These are phyloP conservation scores for Rosa multiflora DNA, from an alignment of 306 rosid genomes.

Conservation along the genomic window DNA sequence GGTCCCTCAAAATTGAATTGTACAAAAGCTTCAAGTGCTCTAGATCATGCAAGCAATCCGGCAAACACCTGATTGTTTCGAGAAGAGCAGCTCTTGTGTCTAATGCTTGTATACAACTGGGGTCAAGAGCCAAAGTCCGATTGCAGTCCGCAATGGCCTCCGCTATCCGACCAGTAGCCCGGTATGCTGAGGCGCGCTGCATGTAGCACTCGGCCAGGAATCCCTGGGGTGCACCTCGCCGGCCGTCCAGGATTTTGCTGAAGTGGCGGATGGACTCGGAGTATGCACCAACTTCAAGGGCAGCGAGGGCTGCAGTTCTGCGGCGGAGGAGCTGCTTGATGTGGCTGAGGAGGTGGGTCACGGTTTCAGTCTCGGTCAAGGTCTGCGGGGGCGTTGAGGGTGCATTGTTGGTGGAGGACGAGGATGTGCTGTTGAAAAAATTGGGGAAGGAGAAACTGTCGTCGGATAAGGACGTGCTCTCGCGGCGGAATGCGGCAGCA, in stretches of 20 bases:
- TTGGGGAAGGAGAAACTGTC: slow-evolving; percentile 67
- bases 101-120: slow-evolving; percentile 78
- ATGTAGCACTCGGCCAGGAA: slow-evolving; percentile 88
- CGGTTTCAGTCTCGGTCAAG: slow-evolving; percentile 51
- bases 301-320: slow-evolving; percentile 78
- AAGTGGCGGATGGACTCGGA: slow-evolving; percentile 94
- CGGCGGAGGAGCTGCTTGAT: slow-evolving; percentile 84
- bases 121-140: slow-evolving; percentile 74
- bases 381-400: slow-evolving; percentile 51
- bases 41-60: slow-evolving; percentile 82
- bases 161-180: slow-evolving; percentile 67
- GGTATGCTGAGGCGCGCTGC: slow-evolving; percentile 70
- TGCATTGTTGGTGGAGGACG: slow-evolving; percentile 24
- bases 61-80: slow-evolving; percentile 76
- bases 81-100: slow-evolving; percentile 80
- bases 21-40: slow-evolving; percentile 88
- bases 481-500: slow-evolving; percentile 83
- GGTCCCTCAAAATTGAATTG: slow-evolving; percentile 75
- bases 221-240: slow-evolving; percentile 86
- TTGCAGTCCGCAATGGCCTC: slow-evolving; percentile 93
- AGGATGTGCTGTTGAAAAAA: slow-evolving; percentile 31
- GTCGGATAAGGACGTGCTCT: slow-evolving; percentile 83
- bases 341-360: slow-evolving; percentile 67
- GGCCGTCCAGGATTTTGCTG: slow-evolving; percentile 86
- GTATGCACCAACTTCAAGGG: slow-evolving; percentile 78